A percentile compares a stretch with the other conserved stretches of the same genome.
These are phyloP conservation scores for Schizophyllum amplum DNA, from an alignment of 1,284 basidiomycete genomes.

Conservation along the genomic window DNA sequence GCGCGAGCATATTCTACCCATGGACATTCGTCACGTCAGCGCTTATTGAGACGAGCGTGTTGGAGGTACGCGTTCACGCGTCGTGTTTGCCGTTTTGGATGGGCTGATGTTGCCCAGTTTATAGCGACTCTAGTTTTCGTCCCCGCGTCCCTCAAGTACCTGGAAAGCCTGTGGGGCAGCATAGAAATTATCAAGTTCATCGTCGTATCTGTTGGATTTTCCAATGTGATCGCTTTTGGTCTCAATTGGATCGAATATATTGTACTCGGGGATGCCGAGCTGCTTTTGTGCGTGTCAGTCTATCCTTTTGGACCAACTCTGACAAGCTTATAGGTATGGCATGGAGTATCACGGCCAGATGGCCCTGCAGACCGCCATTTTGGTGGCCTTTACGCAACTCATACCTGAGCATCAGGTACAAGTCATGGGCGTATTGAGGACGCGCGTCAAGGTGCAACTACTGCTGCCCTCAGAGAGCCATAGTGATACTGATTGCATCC, in stretches of 20 bases:
- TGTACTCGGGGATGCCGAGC: constrained; percentile 51
- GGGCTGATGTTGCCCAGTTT: constrained; percentile 43
- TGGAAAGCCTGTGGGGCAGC: constrained; percentile 91
- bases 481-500: constrained; percentile 6
- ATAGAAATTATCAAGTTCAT: constrained; percentile 85
- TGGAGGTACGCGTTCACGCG: constrained; percentile 58
- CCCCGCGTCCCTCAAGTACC: constrained; percentile 79
- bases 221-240: constrained; percentile 82
- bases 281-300: constrained; percentile 63
- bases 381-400: constrained; percentile 95
- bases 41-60: constrained; percentile 77
- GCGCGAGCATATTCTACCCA: constrained; percentile 78
- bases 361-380: constrained; percentile 82
- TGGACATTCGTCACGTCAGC: constrained; percentile 89
- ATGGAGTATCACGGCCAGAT: constrained; percentile 89
- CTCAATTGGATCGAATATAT: constrained; percentile 79
- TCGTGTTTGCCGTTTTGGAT: constrained; percentile 7
- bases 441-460: constrained; percentile 78
- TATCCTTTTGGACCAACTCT: constrained; percentile 4
- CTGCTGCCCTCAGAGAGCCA: not conserved
- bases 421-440: constrained; percentile 77
- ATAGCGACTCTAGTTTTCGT: constrained; percentile 71
- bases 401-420: constrained; percentile 98
- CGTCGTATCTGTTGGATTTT: constrained; percentile 66
- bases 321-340: constrained; percentile 53